Evolutionary conservation across 352 stramenopile species (phyloP).

Genomic region (Peronospora tabacina): DNA sequence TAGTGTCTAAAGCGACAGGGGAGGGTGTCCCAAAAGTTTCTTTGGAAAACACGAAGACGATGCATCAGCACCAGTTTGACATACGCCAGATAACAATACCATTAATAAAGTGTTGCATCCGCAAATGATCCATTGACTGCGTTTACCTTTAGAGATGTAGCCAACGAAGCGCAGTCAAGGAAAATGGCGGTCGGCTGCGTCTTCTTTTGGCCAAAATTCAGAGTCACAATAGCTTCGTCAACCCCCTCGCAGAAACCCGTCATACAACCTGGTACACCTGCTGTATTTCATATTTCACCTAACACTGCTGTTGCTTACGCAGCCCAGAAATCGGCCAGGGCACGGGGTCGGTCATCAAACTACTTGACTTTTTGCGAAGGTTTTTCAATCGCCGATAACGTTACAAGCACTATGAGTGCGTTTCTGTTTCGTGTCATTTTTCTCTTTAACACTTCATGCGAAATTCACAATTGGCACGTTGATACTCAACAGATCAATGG

Average conservation of each 20-base stretch:
- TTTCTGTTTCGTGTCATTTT: not conserved
- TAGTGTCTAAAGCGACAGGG: constrained; percentile 24
- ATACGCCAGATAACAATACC: not conserved
- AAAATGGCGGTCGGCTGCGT: constrained; percentile 1
- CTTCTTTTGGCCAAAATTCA: constrained; percentile 23
- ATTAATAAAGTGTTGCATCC: not conserved
- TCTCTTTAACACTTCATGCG: not conserved
- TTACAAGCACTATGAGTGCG: too few species aligned
- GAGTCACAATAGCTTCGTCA: constrained; percentile 19
- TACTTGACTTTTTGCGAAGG: constrained; percentile 3
- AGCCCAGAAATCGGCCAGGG: constrained; percentile 16
- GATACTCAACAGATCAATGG: not conserved
- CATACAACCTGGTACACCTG: constrained; percentile 5
- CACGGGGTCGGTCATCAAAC: constrained; percentile 5
- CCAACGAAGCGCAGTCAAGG: constrained; percentile 5
- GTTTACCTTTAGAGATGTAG: constrained; percentile 1
- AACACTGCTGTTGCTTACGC: constrained; percentile 10
- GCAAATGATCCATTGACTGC: not conserved
- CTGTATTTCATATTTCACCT: constrained; percentile 12
- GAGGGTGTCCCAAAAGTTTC: constrained; percentile 6
- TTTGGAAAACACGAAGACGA: not conserved
- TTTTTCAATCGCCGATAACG: too few species aligned
- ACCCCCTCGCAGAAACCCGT: constrained; percentile 8
- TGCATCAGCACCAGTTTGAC: not conserved
- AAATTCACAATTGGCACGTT: not conserved